Evolutionary conservation across 2,329 filamentous ascomycete species (phyloP).

Genomic region (Zasmidium angulare): DNA sequence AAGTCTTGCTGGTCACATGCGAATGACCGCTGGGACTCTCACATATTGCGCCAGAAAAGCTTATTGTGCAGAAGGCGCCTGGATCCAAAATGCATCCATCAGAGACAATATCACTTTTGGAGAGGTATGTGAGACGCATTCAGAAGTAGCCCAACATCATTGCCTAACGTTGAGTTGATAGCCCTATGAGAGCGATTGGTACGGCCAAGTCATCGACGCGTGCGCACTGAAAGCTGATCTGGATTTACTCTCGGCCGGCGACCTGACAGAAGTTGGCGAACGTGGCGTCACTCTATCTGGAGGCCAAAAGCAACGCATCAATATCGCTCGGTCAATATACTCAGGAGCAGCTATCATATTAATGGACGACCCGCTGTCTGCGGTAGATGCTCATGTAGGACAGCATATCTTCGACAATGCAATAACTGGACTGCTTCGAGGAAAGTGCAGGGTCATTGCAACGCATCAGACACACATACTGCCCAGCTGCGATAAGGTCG

Average conservation of each 20-base stretch:
- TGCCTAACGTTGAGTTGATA: slow-evolving; percentile 44
- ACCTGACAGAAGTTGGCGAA: slow-evolving; percentile 90
- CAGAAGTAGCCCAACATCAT: too few species aligned
- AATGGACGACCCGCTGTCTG: slow-evolving; percentile 64
- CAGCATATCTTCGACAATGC: slow-evolving; percentile 88
- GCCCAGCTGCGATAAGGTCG: slow-evolving; percentile 83
- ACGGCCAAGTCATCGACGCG: slow-evolving; percentile 76
- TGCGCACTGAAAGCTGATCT: slow-evolving; percentile 84
- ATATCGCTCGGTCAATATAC: slow-evolving; percentile 79
- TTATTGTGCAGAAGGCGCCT: slow-evolving; percentile 94
- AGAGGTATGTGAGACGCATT: slow-evolving; percentile 53
- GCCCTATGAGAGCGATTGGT: slow-evolving; percentile 70
- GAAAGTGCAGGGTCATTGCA: slow-evolving; percentile 87
- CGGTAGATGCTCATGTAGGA: slow-evolving; percentile 61
- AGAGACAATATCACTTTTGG: slow-evolving; percentile 91
- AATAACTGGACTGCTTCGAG: slow-evolving; percentile 80
- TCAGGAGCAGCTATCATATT: slow-evolving; percentile 63
- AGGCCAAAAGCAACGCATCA: slow-evolving; percentile 91
- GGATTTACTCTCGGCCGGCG: slow-evolving; percentile 85
- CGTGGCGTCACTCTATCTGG: slow-evolving; percentile 93
- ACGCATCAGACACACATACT: slow-evolving; percentile 96
- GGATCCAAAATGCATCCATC: slow-evolving; percentile 92
- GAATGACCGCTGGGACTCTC: slow-evolving; percentile 72
- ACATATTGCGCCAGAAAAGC: slow-evolving; percentile 76
- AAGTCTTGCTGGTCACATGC: slow-evolving; percentile 91